These are phyloP conservation scores for Coemansia sp. DNA, from an alignment of 192 early-diverging fungal species.

Conservation along the genomic window DNA sequence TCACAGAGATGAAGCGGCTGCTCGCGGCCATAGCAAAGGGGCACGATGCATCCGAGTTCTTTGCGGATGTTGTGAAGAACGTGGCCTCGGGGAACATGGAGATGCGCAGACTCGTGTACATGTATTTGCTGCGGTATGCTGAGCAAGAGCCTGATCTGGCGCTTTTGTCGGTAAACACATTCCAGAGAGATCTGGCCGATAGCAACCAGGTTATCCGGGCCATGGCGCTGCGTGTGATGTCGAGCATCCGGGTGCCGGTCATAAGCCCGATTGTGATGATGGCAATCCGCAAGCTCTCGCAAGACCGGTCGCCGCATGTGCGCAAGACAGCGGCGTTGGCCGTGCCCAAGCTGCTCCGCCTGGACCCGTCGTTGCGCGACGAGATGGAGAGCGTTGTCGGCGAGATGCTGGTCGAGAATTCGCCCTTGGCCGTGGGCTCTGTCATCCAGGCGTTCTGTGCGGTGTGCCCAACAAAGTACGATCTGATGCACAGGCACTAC, in stretches of 20 bases:
- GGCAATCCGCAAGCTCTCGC: slow-evolving; percentile 80
- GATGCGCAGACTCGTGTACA: slow-evolving; percentile 93
- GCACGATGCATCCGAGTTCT: slow-evolving; percentile 84
- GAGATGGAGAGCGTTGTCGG: slow-evolving; percentile 73
- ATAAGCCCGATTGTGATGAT: slow-evolving; percentile 90
- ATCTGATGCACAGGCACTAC: slow-evolving; percentile 85
- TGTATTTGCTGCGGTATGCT: slow-evolving; percentile 92
- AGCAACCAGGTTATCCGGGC: slow-evolving; percentile 89
- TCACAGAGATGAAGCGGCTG: slow-evolving; percentile 87
- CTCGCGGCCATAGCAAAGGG: slow-evolving; percentile 92
- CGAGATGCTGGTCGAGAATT: slow-evolving; percentile 75
- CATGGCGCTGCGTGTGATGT: slow-evolving; percentile 95
- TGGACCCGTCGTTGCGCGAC: slow-evolving; percentile 75
- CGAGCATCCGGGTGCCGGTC: slow-evolving; percentile 86
- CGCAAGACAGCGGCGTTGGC: slow-evolving; percentile 89
- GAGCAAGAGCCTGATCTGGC: slow-evolving; percentile 96
- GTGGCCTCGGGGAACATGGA: slow-evolving; percentile 87
- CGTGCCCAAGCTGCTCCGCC: slow-evolving; percentile 72
- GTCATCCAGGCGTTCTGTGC: slow-evolving; percentile 81
- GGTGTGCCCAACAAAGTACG: slow-evolving; percentile 81
- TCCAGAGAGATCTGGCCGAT: slow-evolving; percentile 94
- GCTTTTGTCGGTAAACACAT: slow-evolving; percentile 93
- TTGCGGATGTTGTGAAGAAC: slow-evolving; percentile 95
- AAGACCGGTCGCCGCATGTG: slow-evolving; percentile 89
- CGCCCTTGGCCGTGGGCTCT: slow-evolving; percentile 82